Conservation (phyloP, 2,329 filamentous ascomycete species). For the Talaromyces funiculosus region DNA sequence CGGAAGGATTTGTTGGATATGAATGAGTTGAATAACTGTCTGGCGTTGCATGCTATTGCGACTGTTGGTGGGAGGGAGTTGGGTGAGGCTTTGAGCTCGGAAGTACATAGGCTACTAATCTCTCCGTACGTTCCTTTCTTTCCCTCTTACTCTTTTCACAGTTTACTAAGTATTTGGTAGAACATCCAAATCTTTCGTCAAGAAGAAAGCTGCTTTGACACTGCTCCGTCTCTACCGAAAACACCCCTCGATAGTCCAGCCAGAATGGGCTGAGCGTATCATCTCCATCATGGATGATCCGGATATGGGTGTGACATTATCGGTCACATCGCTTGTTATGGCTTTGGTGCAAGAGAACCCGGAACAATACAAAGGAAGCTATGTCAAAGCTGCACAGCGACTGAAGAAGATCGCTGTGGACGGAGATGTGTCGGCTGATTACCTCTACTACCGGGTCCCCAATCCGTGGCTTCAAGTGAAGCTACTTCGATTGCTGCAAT, state of each 20-base stretch:
- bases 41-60: slow-evolving; percentile 93
- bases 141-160: neutral
- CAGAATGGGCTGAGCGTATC: slow-evolving; percentile 95
- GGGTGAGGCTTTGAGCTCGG: slow-evolving; percentile 85
- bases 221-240: slow-evolving; percentile 91
- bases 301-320: slow-evolving; percentile 89
- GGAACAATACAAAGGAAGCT: slow-evolving; percentile 91
- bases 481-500: slow-evolving; percentile 82
- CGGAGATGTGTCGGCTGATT: slow-evolving; percentile 81
- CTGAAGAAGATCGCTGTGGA: slow-evolving; percentile 88
- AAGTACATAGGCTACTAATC: slow-evolving; percentile 90
- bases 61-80: slow-evolving; percentile 96
- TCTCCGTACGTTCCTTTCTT: slow-evolving; percentile 65
- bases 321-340: slow-evolving; percentile 93
- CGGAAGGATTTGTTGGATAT: slow-evolving; percentile 90
- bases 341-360: slow-evolving; percentile 86
- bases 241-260: slow-evolving; percentile 85
- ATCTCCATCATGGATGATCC: slow-evolving; percentile 98
- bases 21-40: slow-evolving; percentile 95
- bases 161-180: slow-evolving; percentile 32
- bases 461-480: slow-evolving; percentile 99
- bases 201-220: slow-evolving; percentile 96
- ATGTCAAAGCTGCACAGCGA: slow-evolving; percentile 84
- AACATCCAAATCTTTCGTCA: slow-evolving; percentile 92
- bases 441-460: slow-evolving; percentile 98